Evolutionary conservation across 2,329 filamentous ascomycete species (phyloP), one percentile per base, ranked within the genome.

Genomic region (Aspergillus melleus): DNA sequence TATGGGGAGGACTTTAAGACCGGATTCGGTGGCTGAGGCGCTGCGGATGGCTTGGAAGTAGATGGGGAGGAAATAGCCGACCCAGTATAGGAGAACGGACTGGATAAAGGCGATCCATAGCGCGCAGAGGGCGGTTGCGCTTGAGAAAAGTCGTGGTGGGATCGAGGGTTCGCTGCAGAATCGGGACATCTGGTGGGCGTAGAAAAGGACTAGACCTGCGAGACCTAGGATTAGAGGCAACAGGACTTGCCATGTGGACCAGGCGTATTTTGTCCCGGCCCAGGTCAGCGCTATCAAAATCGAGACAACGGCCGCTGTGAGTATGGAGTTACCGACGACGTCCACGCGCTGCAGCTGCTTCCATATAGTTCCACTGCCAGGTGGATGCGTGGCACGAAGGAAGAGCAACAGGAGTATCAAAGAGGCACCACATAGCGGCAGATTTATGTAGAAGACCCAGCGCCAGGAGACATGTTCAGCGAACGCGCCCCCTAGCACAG

Each of bases 41-140:
- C 68, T 52, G 5, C 70, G 68, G 0, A 83, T 77, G 0, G 70
- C 73, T 56, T 82, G 79, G 64, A 82, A 81, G 63, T 80, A 83
- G 6, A 82, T 64, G 0, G 81, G 79, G 1, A 81, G 58, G 62
- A 80, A 81, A 56, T 65, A 69, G n/a, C 56, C 52, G 2, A 62
- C 39, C 58, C 61, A 67, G 36, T 54, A 61, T 0, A 63, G 47
- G 6, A 64, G 49, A 2, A 69, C 36, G 3, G 52, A 52, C 6
- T 67, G 62, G 4, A 70, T 14, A 36, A 68, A 66, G 10, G 60
- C 50, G 22, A 58, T 36, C 6, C 54, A 16, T n/a, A 59, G 56
- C 2, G 60, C 49, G 10, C 47, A 32, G 2, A 36, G 16, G 4
- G 63, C 46, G 16, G 80, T 81, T 2, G 76, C 72, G 64, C 79